Conservation (phyloP, 257 asterid species). For the Gardenia jasminoides region DNA sequence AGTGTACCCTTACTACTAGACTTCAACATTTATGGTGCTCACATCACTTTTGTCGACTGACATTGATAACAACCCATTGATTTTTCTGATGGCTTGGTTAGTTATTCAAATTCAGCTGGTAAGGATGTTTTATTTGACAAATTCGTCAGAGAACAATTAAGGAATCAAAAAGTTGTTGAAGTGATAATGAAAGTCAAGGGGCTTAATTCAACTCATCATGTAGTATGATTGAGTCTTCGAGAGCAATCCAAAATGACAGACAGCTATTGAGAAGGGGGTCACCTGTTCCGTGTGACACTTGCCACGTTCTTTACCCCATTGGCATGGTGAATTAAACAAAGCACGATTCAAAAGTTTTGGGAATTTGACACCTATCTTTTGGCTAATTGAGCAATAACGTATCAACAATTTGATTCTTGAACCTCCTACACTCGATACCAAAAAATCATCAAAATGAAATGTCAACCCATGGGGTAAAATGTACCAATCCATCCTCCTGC, state of each 20-base stretch:
- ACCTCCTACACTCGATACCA: no score
- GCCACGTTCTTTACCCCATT: background rate
- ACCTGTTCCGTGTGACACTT: constrained; percentile 14
- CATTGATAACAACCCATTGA: constrained; percentile 6
- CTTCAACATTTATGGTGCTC: constrained; percentile 12
- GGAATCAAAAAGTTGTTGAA: background rate
- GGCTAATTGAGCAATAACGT: no score
- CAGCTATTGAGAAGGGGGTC: constrained; percentile 27
- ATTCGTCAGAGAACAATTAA: constrained; percentile 14
- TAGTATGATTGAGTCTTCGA: background rate
- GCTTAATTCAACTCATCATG: constrained; percentile 5
- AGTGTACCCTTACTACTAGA: background rate
- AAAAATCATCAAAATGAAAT: no score
- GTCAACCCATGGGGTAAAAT: no score
- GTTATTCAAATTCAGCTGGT: background rate
- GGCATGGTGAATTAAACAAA: background rate
- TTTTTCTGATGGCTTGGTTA: background rate
- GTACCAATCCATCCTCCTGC: no score
- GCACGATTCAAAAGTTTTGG: background rate
- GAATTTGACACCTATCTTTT: no score
- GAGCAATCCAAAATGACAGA: constrained; percentile 10
- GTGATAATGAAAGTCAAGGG: background rate
- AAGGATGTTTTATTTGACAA: constrained; percentile 22
- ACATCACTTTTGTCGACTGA: constrained; percentile 12
- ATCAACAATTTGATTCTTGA: no score